A percentile compares a stretch with the other conserved stretches of the same genome.
Conservation (phyloP, 2,329 filamentous ascomycete genomes). For the Fusarium brachygibbosum region DNA sequence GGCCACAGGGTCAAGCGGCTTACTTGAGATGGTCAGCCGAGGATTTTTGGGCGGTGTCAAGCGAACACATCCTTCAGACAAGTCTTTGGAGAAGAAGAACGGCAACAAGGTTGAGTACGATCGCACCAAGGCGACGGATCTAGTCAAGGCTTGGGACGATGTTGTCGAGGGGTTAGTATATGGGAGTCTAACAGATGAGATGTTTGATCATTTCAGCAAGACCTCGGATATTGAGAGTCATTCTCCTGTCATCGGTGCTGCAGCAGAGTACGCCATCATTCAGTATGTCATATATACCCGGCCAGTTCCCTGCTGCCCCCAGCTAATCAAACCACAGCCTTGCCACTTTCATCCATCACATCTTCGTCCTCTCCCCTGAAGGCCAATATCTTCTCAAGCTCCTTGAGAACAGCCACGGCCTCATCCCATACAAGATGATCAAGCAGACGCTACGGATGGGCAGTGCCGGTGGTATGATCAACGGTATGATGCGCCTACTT, state of each 20-base stretch:
- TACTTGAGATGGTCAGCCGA: constrained; percentile 77
- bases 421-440: constrained; percentile 79
- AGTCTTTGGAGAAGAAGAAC: constrained; percentile 12
- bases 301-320: constrained; percentile 6
- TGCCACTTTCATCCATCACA: constrained; percentile 80
- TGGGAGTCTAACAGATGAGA: constrained; percentile 73
- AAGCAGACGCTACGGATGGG: constrained; percentile 80
- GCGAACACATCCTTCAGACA: constrained; percentile 9
- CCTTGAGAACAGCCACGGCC: constrained; percentile 75
- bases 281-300: constrained; percentile 66
- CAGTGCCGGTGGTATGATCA: constrained; percentile 86
- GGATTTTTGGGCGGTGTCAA: constrained; percentile 72
- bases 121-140: constrained; percentile 68
- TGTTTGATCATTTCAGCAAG: constrained; percentile 72
- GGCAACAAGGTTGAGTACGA: constrained; percentile 64
- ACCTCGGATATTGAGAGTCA: constrained; percentile 75
- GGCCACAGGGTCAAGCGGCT: constrained; percentile 76
- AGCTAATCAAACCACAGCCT: constrained; percentile 62
- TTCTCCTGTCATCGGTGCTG: constrained; percentile 71
- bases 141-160: constrained; percentile 75
- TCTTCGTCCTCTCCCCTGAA: constrained; percentile 79
- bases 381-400: constrained; percentile 80
- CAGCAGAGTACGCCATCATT: constrained; percentile 76
- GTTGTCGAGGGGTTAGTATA: constrained; percentile 76
- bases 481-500: constrained; percentile 77